Conservation (phyloP, 257 asterid genomes). For the Plantago ovata region DNA sequence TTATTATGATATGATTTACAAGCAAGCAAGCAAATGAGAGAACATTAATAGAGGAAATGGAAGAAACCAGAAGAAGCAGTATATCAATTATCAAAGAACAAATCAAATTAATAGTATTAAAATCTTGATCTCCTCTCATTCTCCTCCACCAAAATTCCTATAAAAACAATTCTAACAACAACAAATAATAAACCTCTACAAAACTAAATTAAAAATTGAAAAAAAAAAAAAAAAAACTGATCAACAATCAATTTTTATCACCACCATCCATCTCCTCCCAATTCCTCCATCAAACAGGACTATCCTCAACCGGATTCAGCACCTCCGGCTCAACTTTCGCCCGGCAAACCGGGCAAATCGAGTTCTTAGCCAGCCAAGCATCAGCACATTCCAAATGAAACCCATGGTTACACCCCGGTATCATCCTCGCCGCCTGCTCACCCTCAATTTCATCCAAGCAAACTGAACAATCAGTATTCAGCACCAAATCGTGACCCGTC, state of each 20-base stretch:
- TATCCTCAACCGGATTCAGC: constrained; percentile 37
- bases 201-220: neutral
- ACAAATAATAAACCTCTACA: neutral
- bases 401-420: constrained; percentile 90
- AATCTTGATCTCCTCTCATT: too few relatives aligned
- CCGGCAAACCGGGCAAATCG: constrained; percentile 76
- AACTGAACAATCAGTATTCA: constrained; percentile 67
- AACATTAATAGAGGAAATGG: too few relatives aligned
- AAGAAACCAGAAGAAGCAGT: too few relatives aligned
- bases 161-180: neutral
- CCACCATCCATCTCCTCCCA: neutral
- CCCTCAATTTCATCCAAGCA: constrained; percentile 69
- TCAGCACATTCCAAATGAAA: constrained; percentile 76
- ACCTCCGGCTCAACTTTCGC: constrained; percentile 50
- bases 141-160: too few relatives aligned
- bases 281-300: constrained; percentile 29
- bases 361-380: constrained; percentile 63
- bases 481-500: constrained; percentile 60
- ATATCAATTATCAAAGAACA: too few relatives aligned
- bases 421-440: constrained; percentile 58
- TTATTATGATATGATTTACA: too few relatives aligned
- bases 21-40: too few relatives aligned
- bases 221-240: neutral
- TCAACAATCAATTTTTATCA: neutral
- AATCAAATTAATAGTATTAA: too few relatives aligned